These are phyloP conservation scores for Candida germanica DNA, from an alignment of 805 yeast species.

Conservation along the genomic window DNA sequence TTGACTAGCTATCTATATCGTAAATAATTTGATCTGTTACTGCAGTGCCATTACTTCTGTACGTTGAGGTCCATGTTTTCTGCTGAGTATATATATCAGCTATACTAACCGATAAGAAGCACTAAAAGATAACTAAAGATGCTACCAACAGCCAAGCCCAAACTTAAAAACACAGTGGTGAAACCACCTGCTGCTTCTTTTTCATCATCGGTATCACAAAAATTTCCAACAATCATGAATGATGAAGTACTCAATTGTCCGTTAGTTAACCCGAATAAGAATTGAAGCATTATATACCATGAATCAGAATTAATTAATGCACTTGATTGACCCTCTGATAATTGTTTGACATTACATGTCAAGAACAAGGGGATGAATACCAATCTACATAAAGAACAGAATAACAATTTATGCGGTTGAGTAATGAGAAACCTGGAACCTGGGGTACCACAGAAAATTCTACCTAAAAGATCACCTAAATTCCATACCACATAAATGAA, in stretches of 20 bases:
- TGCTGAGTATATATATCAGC: background rate
- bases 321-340: constrained; percentile 21
- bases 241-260: constrained; percentile 82
- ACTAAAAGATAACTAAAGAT: constrained; percentile 69
- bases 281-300: constrained; percentile 66
- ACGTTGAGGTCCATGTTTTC: too few relatives aligned
- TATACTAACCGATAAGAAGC: constrained; percentile 19
- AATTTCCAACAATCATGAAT: constrained; percentile 70
- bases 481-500: constrained; percentile 84
- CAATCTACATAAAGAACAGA: constrained; percentile 54
- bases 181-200: constrained; percentile 94
- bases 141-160: constrained; percentile 80
- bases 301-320: constrained; percentile 54
- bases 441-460: constrained; percentile 62
- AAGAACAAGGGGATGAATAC: constrained; percentile 70
- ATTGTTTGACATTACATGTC: constrained; percentile 56
- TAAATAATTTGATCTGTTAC: too few relatives aligned
- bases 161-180: constrained; percentile 72
- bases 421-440: constrained; percentile 32
- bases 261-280: constrained; percentile 79
- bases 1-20: too few relatives aligned
- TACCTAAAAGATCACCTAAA: constrained; percentile 78
- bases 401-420: constrained; percentile 43
- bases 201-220: constrained; percentile 59
- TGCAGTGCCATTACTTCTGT: too few relatives aligned